phyloP scores from a whole-genome alignment of 164 flowering plant species.

The grape (Vitis vinifera) region ASM3070453v1 NC_081821.1:9711001-9711500 shows the following conservation, averaged over 20 bases:
- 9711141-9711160: constrained; percentile 90
- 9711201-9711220: constrained; percentile 96
- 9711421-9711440: constrained; percentile 55
- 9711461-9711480: too few relatives aligned
- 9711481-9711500: too few relatives aligned
- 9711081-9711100: constrained; percentile 67
- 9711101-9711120: constrained; percentile 90
- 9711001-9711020: constrained; percentile 90
- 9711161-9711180: constrained; percentile 91
- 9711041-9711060: constrained; percentile 85
- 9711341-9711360: constrained; percentile 95
- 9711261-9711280: constrained; percentile 99
- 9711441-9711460: too few relatives aligned
- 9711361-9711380: constrained; percentile 87
- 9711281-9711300: constrained; percentile 98
- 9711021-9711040: constrained; percentile 85
- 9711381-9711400: constrained; percentile 95
- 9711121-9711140: constrained; percentile 88
- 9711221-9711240: constrained; percentile 91
- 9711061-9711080: constrained; percentile 78
- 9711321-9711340: constrained; percentile 95
- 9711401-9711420: constrained; percentile 97
- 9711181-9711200: constrained; percentile 80
- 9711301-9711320: constrained; percentile 83
- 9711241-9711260: constrained; percentile 80